Evolutionary conservation across 495 filamentous ascomycete genomes (phyloP).

Genomic region (Gamarada debralockiae): DNA sequence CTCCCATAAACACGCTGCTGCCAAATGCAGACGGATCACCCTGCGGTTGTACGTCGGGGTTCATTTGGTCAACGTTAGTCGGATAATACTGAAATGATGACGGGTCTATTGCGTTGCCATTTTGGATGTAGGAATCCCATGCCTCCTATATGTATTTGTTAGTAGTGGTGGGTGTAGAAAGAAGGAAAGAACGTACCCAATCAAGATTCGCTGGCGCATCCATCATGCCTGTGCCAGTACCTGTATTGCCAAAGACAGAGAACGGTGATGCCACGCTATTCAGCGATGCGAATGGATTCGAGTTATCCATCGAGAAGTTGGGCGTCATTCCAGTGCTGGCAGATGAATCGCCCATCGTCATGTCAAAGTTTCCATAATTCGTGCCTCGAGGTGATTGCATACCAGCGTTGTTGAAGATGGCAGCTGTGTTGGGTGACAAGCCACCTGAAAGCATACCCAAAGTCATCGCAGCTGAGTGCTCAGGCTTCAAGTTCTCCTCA

Average conservation of each 20-base stretch:
- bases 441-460: slow-evolving; percentile 73
- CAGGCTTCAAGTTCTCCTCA: slow-evolving; percentile 41
- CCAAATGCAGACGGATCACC: slow-evolving; percentile 11
- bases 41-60: slow-evolving; percentile 5
- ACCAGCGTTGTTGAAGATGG: slow-evolving; percentile 17
- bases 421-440: slow-evolving; percentile 54
- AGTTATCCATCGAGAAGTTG: slow-evolving; percentile 10
- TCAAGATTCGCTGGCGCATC: slow-evolving; percentile 25
- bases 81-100: slow-evolving; percentile 23
- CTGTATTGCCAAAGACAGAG: slow-evolving; percentile 21
- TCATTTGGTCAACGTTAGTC: slow-evolving; percentile 9
- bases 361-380: slow-evolving; percentile 20
- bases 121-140: slow-evolving; percentile 29
- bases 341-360: slow-evolving; percentile 18
- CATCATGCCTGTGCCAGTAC: slow-evolving; percentile 20
- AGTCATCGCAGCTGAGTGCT: slow-evolving; percentile 76
- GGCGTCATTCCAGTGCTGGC: slow-evolving; percentile 21
- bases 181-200: slow-evolving; percentile 20
- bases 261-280: slow-evolving; percentile 22
- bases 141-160: slow-evolving; percentile 19
- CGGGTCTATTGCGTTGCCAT: slow-evolving; percentile 15
- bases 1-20: slow-evolving; percentile 26
- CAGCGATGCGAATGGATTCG: slow-evolving; percentile 19
- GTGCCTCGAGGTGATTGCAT: slow-evolving; percentile 20
- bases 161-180: background rate